phyloP scores from a whole-genome alignment of 768 basidiomycete genomes.

The Russula ochroleuca region DNA sequence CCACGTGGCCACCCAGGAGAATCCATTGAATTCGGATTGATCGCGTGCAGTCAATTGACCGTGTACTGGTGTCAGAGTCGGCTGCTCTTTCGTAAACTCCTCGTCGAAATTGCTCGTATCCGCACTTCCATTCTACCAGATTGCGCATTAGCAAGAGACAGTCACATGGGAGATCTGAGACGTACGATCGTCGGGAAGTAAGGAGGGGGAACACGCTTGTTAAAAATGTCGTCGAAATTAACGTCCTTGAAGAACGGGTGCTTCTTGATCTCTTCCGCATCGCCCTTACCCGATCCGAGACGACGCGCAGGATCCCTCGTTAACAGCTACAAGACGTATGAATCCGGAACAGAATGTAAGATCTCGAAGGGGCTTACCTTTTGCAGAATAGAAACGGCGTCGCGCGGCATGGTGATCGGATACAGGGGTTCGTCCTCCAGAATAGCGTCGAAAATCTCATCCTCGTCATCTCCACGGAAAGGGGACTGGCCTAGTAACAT shows the following conservation, averaged over 20 bases:
- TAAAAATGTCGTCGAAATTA: conserved; percentile 92
- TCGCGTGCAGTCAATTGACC: conserved; percentile 85
- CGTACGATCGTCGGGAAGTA: conserved; percentile 95
- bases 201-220: conserved; percentile 95
- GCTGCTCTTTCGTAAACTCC: conserved; percentile 95
- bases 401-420: conserved; percentile 98
- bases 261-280: conserved; percentile 95
- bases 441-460: conserved; percentile 99
- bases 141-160: background rate
- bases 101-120: conserved; percentile 94
- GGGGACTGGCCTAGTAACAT: conserved; percentile 99
- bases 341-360: conserved; percentile 13
- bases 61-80: conserved; percentile 95
- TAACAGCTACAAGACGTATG: conserved; percentile 55
- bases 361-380: conserved; percentile 51
- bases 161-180: conserved; percentile 15
- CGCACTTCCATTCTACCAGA: conserved; percentile 66
- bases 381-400: conserved; percentile 92
- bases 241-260: conserved; percentile 99
- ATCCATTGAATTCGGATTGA: conserved; percentile 94
- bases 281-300: conserved; percentile 84
- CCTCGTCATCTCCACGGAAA: conserved; percentile 98
- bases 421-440: conserved; percentile 97
- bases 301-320: conserved; percentile 89
- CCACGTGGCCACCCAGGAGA: conserved; percentile 77